Evolutionary conservation across 2,329 filamentous ascomycete species (phyloP).

Genomic region (Rugonectria rugulosa): DNA sequence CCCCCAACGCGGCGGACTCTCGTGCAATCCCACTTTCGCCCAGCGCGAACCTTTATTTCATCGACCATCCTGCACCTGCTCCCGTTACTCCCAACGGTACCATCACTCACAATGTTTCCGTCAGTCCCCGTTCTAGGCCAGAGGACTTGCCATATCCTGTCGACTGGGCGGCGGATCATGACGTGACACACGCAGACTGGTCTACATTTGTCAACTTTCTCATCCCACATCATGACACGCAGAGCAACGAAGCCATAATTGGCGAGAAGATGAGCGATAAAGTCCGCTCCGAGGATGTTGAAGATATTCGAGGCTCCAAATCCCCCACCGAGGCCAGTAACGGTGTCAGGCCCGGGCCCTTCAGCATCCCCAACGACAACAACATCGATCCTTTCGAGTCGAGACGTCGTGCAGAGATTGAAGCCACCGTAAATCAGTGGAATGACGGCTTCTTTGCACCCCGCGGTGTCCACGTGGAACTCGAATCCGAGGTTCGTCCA

Average conservation of each 20-base stretch:
- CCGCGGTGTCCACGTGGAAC: conserved; percentile 54
- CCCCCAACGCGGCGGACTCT: conserved; percentile 25
- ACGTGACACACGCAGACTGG: conserved; percentile 63
- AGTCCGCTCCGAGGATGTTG: conserved; percentile 49
- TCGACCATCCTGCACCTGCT: conserved; percentile 49
- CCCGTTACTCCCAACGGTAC: conserved; percentile 33
- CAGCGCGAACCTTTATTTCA: conserved; percentile 52
- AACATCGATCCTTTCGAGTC: too few relatives aligned
- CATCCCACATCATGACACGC: conserved; percentile 55
- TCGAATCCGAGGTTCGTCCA: conserved; percentile 30
- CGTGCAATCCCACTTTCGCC: conserved; percentile 28
- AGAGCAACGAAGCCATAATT: conserved; percentile 55
- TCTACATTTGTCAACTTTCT: conserved; percentile 65
- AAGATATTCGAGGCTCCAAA: conserved; percentile 40
- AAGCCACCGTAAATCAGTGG: conserved; percentile 60
- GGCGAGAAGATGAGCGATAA: conserved; percentile 63
- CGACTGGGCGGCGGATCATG: conserved; percentile 48
- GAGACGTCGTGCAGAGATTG: conserved; percentile 41
- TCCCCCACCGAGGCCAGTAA: conserved; percentile 11
- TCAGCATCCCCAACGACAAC: conserved; percentile 28
- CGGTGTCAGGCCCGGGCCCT: conserved; percentile 19
- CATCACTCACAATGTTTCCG: conserved; percentile 44
- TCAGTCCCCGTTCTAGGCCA: conserved; percentile 47
- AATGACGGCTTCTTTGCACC: conserved; percentile 64
- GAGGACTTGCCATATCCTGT: conserved; percentile 54